Base-by-base conservation (phyloP, 768 basidiomycete species). In the Suillus weaverae region DNA sequence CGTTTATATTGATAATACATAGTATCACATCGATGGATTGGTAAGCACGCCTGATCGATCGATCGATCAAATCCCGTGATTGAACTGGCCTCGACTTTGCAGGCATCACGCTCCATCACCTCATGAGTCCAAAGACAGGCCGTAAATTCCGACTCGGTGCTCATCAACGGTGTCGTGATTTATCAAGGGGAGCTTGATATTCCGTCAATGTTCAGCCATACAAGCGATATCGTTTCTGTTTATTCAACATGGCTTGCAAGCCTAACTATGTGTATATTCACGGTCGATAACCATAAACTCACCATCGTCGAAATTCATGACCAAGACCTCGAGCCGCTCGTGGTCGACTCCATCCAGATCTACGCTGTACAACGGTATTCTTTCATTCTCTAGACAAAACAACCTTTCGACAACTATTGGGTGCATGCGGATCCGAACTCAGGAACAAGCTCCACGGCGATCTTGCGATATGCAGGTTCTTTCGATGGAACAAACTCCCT, bases 321-420 rank as follows among this genome's bases (percentile, higher is more conserved):
- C 8, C 55, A 78, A 77, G 55, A 72, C 77, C 10, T 54, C 76
- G 32, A 43, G 41, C 82, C 85, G 0, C 63, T 78, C 14, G 62
- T 61, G 1, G 79, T 82, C 6, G 80, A 84, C 61, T 68, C 73
- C 10, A 78, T 85, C 56, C 70, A 78, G 8, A 81, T 88, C 44
- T 83, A 78, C 62, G 76, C 76, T 11, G 85, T 79, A 4, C 86
- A 87, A 70, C 80, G 86, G 22, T 86, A 87, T 68, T 83, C 84
- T 0, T 73, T 85, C 65, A 70, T 85, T 9, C 65, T 83, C 10
- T 69, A 68, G 55, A 78, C 79, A 1, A 77, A 78, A 41, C 73
- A 78, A 51, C 64, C 73, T 0, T 65, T 79, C 41, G 74, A 69
- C 57, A 83, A 81, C 65, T 84, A 82, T 59, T 81, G 82, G 79